These are phyloP conservation scores for Penicillium sp. DNA, from an alignment of 2,329 filamentous ascomycete species.

Conservation along the genomic window DNA sequence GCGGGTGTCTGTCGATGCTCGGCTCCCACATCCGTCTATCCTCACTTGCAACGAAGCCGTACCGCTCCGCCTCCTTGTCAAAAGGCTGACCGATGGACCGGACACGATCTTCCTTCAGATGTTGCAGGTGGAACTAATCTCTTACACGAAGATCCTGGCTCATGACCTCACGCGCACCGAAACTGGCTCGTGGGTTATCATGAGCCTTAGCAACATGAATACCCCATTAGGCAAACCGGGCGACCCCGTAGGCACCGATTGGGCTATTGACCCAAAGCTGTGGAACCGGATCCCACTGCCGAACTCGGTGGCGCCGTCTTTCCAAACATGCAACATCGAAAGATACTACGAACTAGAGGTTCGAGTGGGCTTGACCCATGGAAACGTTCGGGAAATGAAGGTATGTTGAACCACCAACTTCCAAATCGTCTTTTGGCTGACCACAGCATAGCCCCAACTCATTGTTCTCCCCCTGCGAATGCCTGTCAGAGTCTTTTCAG, in stretches of 20 bases:
- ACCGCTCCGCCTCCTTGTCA: slow-evolving; percentile 74
- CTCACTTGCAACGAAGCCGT: slow-evolving; percentile 84
- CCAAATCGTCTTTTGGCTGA: slow-evolving; percentile 17
- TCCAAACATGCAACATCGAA: slow-evolving; percentile 81
- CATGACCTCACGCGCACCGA: slow-evolving; percentile 71
- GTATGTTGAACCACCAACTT: slow-evolving; percentile 35
- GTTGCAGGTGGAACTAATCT: slow-evolving; percentile 76
- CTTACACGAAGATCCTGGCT: slow-evolving; percentile 73
- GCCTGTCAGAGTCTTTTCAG: slow-evolving; percentile 77
- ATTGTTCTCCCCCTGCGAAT: slow-evolving; percentile 76
- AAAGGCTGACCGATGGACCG: slow-evolving; percentile 65
- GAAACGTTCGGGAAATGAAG: slow-evolving; percentile 53
- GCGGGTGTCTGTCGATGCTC: slow-evolving; percentile 72
- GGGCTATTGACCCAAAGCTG: slow-evolving; percentile 63
- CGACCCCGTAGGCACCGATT: slow-evolving; percentile 62
- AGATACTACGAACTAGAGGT: slow-evolving; percentile 81
- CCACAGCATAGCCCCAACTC: slow-evolving; percentile 57
- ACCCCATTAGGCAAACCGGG: slow-evolving; percentile 61
- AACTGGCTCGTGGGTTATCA: slow-evolving; percentile 69
- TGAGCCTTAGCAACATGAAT: slow-evolving; percentile 66
- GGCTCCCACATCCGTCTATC: slow-evolving; percentile 81
- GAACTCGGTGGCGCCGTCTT: slow-evolving; percentile 81
- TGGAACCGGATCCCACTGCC: slow-evolving; percentile 74
- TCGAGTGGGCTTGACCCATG: slow-evolving; percentile 72
- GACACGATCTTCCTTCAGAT: slow-evolving; percentile 72